Percentiles rank a stretch among this genome's conserved stretches.
Conservation (phyloP, 1,284 basidiomycete genomes). For the Testicularia cyperi region DNA sequence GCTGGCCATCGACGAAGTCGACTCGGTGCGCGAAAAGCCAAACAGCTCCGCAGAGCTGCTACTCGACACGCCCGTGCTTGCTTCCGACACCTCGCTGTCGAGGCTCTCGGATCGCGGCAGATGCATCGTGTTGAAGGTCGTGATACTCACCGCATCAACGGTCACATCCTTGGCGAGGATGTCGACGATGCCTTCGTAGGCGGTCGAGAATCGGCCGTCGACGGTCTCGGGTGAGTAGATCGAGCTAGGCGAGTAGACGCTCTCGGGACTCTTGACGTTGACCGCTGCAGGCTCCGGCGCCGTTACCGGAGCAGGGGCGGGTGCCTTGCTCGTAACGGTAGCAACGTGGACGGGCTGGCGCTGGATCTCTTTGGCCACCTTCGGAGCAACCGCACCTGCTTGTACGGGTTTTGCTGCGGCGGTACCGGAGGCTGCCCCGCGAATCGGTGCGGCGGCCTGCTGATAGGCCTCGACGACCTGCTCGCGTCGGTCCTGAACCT, state of each 20-base stretch:
- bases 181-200: constrained; percentile 16
- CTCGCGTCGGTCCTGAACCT: constrained; percentile 9
- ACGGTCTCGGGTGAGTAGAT: constrained; percentile 19
- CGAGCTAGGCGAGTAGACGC: constrained; percentile 32
- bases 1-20: constrained; percentile 34
- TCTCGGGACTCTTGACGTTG: constrained; percentile 22
- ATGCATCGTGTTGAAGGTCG: too few species aligned
- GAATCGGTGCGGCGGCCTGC: not conserved
- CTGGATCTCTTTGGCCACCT: constrained; percentile 1
- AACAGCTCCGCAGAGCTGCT: constrained; percentile 39
- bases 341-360: constrained; percentile 1
- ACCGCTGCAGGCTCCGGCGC: not conserved
- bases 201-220: constrained; percentile 12
- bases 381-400: constrained; percentile 1
- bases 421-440: too few species aligned
- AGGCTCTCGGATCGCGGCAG: constrained; percentile 29
- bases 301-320: not conserved
- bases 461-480: constrained; percentile 4
- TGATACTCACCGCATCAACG: constrained; percentile 5
- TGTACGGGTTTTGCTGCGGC: not conserved
- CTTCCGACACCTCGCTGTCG: constrained; percentile 27
- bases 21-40: constrained; percentile 39
- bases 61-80: constrained; percentile 20
- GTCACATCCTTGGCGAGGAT: constrained; percentile 16
- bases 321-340: too few species aligned